phyloP scores from a whole-genome alignment of 495 filamentous ascomycete species.

The Aspergillus hancockii region DNA sequence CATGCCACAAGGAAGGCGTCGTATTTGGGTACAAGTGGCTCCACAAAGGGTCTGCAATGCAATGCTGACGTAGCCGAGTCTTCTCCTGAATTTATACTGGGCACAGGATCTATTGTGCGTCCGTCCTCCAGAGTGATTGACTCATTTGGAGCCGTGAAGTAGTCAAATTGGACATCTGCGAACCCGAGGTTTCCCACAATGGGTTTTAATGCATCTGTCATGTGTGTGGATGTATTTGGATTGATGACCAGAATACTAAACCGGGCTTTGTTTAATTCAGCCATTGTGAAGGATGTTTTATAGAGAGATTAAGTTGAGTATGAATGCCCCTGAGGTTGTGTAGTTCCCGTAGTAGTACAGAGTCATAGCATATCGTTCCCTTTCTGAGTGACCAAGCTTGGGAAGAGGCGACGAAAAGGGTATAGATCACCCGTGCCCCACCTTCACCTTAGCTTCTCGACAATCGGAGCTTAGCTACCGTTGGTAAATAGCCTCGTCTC shows the following conservation, averaged over 20 bases:
- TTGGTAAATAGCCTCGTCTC: no score
- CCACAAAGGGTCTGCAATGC: constrained; percentile 58
- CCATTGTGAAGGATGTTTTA: constrained; percentile 18
- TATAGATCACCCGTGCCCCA: constrained; percentile 2
- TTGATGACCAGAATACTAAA: constrained; percentile 78
- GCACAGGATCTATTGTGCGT: constrained; percentile 29
- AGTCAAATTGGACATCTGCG: constrained; percentile 50
- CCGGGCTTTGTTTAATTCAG: constrained; percentile 16
- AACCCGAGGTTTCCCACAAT: constrained; percentile 57
- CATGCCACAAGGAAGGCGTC: constrained; percentile 85
- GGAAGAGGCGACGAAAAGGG: not conserved
- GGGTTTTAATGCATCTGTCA: constrained; percentile 75
- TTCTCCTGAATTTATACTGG: constrained; percentile 50
- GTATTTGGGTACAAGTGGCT: constrained; percentile 51
- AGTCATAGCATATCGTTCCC: not conserved
- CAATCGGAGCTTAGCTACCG: not conserved
- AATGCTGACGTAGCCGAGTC: constrained; percentile 55
- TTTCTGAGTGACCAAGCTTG: not conserved
- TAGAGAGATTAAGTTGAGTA: not conserved
- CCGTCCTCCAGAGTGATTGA: constrained; percentile 31
- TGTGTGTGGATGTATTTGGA: constrained; percentile 80
- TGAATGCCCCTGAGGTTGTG: not conserved
- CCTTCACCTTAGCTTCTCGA: not conserved
- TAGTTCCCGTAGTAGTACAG: not conserved
- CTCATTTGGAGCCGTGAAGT: constrained; percentile 55